phyloP scores from a whole-genome alignment of 1,284 basidiomycete genomes.

The Mrakiaceae sp. region DNA sequence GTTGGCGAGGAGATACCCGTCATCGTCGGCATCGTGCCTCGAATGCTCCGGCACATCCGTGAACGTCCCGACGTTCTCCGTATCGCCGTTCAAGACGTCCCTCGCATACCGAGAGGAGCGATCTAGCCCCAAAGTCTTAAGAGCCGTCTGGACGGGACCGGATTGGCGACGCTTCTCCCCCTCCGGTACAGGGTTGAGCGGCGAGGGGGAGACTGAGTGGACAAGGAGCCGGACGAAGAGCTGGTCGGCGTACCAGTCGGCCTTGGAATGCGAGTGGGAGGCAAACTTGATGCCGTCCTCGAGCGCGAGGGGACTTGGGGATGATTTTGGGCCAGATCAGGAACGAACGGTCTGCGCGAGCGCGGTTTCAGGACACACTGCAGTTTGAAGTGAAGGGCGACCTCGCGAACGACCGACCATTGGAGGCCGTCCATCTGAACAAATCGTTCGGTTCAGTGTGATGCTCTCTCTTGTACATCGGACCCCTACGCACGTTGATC shows the following conservation, averaged over 20 bases:
- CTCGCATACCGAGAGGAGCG: not conserved
- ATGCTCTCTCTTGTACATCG: not conserved
- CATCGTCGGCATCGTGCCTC: too few species aligned
- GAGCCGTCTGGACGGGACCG: not conserved
- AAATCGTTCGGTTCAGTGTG: not conserved
- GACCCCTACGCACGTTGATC: constrained; percentile 1
- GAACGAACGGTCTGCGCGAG: too few species aligned
- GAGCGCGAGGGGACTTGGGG: constrained; percentile 2
- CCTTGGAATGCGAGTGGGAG: constrained; percentile 11
- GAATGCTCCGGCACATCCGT: too few species aligned
- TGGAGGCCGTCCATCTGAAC: constrained; percentile 7
- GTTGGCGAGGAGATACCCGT: too few species aligned
- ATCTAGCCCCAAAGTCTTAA: not conserved
- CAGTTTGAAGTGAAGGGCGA: constrained; percentile 9
- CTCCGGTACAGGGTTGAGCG: too few species aligned
- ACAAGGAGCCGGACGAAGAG: constrained; percentile 1
- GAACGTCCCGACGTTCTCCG: constrained; percentile 2
- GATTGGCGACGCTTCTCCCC: not conserved
- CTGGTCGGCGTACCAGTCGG: not conserved
- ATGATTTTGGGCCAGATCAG: not conserved
- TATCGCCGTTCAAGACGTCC: constrained; percentile 2
- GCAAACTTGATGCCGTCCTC: constrained; percentile 13
- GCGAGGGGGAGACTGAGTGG: not conserved
- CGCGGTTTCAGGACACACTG: not conserved
- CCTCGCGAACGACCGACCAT: constrained; percentile 11